phyloP scores from a whole-genome alignment of 345 rosid species.

The Gossypium australe region DNA sequence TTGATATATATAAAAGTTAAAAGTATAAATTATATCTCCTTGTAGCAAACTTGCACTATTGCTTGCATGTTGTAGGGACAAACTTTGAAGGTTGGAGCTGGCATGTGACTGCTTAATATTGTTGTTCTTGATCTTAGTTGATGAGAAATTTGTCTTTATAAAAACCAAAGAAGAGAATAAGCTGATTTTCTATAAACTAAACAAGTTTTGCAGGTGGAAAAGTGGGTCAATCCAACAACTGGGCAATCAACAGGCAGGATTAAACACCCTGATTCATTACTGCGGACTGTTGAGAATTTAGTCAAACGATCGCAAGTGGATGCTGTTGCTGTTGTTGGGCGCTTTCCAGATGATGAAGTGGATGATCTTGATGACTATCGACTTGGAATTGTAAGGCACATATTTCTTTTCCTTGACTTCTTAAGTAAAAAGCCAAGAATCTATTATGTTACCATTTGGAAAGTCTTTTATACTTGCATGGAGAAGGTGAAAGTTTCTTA shows the following conservation, averaged over 20 bases:
- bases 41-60: background rate
- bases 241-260: slow-evolving; percentile 62
- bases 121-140: background rate
- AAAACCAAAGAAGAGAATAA: background rate
- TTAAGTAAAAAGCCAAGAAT: background rate
- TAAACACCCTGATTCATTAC: slow-evolving; percentile 42
- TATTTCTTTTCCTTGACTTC: background rate
- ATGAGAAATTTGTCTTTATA: background rate
- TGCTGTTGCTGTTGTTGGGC: slow-evolving; percentile 53
- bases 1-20: background rate
- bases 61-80: background rate
- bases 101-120: background rate
- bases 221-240: slow-evolving; percentile 50
- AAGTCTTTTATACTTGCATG: background rate
- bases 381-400: slow-evolving; percentile 41
- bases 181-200: background rate
- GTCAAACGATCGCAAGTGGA: slow-evolving; percentile 36
- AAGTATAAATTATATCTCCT: background rate
- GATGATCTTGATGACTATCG: slow-evolving; percentile 45
- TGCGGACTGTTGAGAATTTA: slow-evolving; percentile 44
- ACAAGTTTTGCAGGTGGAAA: slow-evolving; percentile 39
- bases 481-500: background rate
- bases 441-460: background rate
- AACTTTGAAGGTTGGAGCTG: background rate
- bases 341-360: slow-evolving; percentile 54